These are phyloP conservation scores for Gracilaria caudata DNA, from an alignment of 23 red algal species.

Conservation along the genomic window DNA sequence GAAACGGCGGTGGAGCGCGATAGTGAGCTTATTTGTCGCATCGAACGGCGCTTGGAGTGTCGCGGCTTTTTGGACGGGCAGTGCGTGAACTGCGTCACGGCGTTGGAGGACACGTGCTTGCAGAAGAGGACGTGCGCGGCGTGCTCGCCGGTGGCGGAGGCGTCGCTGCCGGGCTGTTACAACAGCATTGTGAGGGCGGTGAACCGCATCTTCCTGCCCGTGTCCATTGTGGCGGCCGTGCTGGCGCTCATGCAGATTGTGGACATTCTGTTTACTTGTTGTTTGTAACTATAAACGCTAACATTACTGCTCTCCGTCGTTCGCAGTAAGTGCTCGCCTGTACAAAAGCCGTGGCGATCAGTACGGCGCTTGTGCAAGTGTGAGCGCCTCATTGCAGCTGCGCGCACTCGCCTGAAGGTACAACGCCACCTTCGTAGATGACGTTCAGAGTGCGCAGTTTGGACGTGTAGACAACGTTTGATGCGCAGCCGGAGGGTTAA, in stretches of 20 bases:
- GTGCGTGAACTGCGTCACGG: conserved; percentile 14
- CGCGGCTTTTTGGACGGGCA: conserved; percentile 49
- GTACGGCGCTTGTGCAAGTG: too few relatives aligned
- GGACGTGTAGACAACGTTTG: too few relatives aligned
- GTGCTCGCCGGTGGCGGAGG: not conserved
- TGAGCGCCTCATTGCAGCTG: too few relatives aligned
- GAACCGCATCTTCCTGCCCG: conserved; percentile 28
- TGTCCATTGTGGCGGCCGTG: conserved; percentile 7
- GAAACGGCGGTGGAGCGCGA: not conserved
- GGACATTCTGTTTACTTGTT: conserved; percentile 23
- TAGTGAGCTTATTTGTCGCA: not conserved
- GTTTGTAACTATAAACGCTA: not conserved
- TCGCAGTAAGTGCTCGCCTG: too few relatives aligned
- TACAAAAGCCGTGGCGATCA: too few relatives aligned
- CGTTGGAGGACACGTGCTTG: not conserved
- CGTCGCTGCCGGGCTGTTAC: conserved; percentile 15
- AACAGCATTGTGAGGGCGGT: not conserved
- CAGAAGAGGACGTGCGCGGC: not conserved
- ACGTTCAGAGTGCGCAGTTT: too few relatives aligned
- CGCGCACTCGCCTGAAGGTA: too few relatives aligned
- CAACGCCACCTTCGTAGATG: too few relatives aligned
- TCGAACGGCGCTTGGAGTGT: conserved; percentile 42
- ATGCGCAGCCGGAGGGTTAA: too few relatives aligned
- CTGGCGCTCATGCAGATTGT: conserved; percentile 15
- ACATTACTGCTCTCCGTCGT: too few relatives aligned